Evolutionary conservation across 163 green algal genomes (phyloP).

Genomic region (Chlamydomonas reinhardtii): DNA sequence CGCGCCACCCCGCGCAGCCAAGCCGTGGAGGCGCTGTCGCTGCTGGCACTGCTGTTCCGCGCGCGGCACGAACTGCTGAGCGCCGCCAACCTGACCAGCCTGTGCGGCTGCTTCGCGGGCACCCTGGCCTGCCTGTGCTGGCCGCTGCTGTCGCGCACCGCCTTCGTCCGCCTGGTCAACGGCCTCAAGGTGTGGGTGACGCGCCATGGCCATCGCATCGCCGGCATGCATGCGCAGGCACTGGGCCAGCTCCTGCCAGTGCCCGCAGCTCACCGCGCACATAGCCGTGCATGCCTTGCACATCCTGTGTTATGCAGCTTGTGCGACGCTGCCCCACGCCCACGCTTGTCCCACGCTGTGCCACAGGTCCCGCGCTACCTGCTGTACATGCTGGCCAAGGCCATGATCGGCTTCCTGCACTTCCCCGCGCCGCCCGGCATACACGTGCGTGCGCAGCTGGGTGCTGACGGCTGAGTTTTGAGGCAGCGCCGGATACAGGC

Average conservation of each 20-base stretch:
- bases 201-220: too few species aligned
- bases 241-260: not conserved
- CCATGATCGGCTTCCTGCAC: slow-evolving; percentile 27
- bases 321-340: too few species aligned
- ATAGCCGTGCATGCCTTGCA: too few species aligned
- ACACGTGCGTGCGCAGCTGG: not conserved
- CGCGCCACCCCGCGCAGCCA: not conserved
- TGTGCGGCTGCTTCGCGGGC: slow-evolving; percentile 14
- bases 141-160: not conserved
- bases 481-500: too few species aligned
- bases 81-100: slow-evolving; percentile 21
- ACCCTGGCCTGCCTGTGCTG: not conserved
- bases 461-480: too few species aligned
- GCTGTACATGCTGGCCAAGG: slow-evolving; percentile 29
- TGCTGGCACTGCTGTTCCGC: slow-evolving; percentile 29
- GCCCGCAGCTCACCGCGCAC: too few species aligned
- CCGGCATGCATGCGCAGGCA: too few species aligned
- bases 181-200: slow-evolving; percentile 13
- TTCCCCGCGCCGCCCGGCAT: slow-evolving; percentile 35
- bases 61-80: slow-evolving; percentile 25
- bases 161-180: slow-evolving; percentile 5
- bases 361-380: slow-evolving; percentile 29
- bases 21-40: slow-evolving; percentile 7
- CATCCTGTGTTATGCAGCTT: too few species aligned
- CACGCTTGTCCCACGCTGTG: too few species aligned